Evolutionary conservation across 345 rosid genomes (phyloP), one percentile per base, ranked within the genome.

Genomic region (Pelargonium nanum): DNA sequence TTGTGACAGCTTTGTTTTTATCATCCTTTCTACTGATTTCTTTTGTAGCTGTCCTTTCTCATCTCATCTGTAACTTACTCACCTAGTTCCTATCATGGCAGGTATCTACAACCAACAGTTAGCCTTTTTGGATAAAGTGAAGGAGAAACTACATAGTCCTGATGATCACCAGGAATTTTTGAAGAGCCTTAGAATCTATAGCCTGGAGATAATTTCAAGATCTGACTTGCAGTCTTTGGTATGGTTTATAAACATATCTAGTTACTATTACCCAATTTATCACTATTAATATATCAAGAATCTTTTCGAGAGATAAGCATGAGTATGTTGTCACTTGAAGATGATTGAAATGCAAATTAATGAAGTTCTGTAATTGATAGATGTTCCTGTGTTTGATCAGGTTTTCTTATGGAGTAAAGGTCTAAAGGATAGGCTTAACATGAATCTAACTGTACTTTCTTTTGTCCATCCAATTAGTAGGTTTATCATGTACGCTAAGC

Each of bases 161-260:
- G 97, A 80, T 20, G 74, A 71, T 74, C 82, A 76, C 79, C 99
- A 92, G 68, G 91, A 84, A 76, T 84, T 89, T 67, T 72, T 92
- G 65, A 77, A 78, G 70, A 89, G 97, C 72, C 99, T 92, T 76
- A 87, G 81, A 72, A 84, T 89, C 56, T 87, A 76, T 67, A 82
- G 89, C 45, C 74, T 83, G 61, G 99, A 91, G 75, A 85, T 89
- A 55, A 92, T 92, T 74, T 72, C 85, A 51, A 81, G 87, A 58
- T 66, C 84, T 66, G 91, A 92, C 61, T 68, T 92, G 80, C 88
- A 84, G 28, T 81, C 84, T 61, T 78, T 92, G 98, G 98, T 92
- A 86, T 72, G 87, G n/a, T 17, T 65, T 16, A 40, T 55, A 34
- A 23, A 68, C 24, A 22, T 55, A 21, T 50, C 20, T 51, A 21